Percentiles rank a stretch among this genome's conserved stretches.
Evolutionary conservation across 1,284 basidiomycete species (phyloP).

Genomic region (Ganoderma leucocontextum): DNA sequence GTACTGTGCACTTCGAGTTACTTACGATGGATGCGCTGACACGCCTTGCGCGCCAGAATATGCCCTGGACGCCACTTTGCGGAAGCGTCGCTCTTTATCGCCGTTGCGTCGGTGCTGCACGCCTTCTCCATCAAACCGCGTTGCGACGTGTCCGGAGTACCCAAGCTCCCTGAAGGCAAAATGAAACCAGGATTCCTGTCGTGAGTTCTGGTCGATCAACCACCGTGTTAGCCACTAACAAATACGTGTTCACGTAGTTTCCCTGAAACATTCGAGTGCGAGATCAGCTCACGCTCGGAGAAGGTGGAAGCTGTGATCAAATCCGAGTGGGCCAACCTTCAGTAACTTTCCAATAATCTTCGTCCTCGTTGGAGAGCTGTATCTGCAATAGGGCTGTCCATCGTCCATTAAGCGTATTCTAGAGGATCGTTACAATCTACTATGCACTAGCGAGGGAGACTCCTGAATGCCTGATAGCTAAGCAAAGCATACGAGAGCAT

Average conservation of each 20-base stretch:
- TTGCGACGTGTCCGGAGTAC: not conserved
- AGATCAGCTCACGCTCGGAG: constrained; percentile 3
- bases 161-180: constrained; percentile 2
- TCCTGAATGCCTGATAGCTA: too few relatives aligned
- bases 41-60: not conserved
- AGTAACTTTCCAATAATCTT: too few relatives aligned
- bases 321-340: too few relatives aligned
- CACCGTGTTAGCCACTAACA: not conserved
- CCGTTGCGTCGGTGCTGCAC: constrained; percentile 5
- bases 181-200: not conserved
- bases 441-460: too few relatives aligned
- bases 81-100: constrained; percentile 7
- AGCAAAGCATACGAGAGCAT: too few relatives aligned
- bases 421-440: too few relatives aligned
- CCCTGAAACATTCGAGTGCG: constrained; percentile 2
- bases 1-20: not conserved
- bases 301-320: not conserved
- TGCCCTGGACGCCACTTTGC: constrained; percentile 17
- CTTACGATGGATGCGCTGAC: not conserved
- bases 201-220: not conserved
- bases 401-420: too few relatives aligned
- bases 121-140: constrained; percentile 4
- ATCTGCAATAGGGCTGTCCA: too few relatives aligned
- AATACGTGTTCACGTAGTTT: not conserved
- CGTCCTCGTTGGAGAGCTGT: too few relatives aligned